phyloP scores from a whole-genome alignment of 495 filamentous ascomycete genomes.

The Aspergillus bertholletiae region DNA sequence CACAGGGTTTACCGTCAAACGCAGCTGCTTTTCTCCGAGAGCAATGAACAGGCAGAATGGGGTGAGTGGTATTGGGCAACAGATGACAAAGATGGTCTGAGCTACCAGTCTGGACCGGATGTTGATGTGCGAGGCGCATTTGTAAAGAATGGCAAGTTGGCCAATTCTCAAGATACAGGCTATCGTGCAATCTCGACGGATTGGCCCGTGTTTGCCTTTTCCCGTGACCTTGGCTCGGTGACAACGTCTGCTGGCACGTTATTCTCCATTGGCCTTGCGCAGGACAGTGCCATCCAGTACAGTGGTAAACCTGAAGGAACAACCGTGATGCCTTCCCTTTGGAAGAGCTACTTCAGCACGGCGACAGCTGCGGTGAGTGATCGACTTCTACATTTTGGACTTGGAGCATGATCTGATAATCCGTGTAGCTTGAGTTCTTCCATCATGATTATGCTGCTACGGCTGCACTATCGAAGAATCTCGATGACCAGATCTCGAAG shows the following conservation, averaged over 20 bases:
- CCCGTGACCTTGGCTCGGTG: constrained; percentile 49
- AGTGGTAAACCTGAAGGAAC: constrained; percentile 32
- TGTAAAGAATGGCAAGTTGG: constrained; percentile 35
- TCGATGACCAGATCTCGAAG: constrained; percentile 44
- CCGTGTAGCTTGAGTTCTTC: constrained; percentile 49
- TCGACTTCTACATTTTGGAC: not conserved
- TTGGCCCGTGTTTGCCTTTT: constrained; percentile 56
- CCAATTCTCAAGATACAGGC: constrained; percentile 44
- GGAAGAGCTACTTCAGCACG: constrained; percentile 51
- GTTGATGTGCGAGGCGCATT: constrained; percentile 48
- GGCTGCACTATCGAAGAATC: constrained; percentile 25
- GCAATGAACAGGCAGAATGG: constrained; percentile 54
- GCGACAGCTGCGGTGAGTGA: constrained; percentile 42
- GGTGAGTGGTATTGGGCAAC: constrained; percentile 58
- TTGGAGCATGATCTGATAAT: too few species aligned
- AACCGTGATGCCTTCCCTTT: constrained; percentile 43
- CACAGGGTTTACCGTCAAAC: constrained; percentile 51
- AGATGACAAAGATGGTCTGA: constrained; percentile 31
- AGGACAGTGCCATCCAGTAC: constrained; percentile 52
- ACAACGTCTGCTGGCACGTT: constrained; percentile 33
- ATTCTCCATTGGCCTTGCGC: constrained; percentile 52
- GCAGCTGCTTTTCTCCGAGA: constrained; percentile 52
- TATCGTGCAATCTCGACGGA: constrained; percentile 49
- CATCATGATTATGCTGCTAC: constrained; percentile 46
- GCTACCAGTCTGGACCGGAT: constrained; percentile 50